Evolutionary conservation across 345 rosid genomes (phyloP), one percentile per base, ranked within the genome.

Genomic region (Pugionium cornutum): DNA sequence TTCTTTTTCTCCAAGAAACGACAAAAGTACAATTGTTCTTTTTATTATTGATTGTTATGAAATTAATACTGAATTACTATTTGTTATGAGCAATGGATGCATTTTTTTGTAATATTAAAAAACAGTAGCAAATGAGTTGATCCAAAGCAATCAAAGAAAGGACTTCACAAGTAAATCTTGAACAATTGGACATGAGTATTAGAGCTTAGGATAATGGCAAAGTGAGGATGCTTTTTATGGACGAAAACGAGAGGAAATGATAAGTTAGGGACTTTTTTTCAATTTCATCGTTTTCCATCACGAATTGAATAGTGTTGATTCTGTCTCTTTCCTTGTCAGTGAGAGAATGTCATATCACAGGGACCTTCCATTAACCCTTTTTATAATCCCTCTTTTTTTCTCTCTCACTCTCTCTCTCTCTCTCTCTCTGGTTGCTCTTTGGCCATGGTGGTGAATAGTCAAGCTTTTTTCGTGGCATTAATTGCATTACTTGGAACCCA

Each of bases 401-500:
- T 55, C 41, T 48, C 42, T 65, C 36, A 25, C 56, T 61, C 36
- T 64, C 41, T 49, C 33, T 59, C 43, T 67, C 41, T 56, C 58
- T 50, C 65, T 58, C 42, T 29, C 53, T 42, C 9, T 41, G 9
- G 28, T 44, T 53, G 67, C 48, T 63, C 64, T 64, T 18, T 69
- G 56, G 64, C 73, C 39, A 89, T 89, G 92, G 86, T 53, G 80
- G 67, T 69, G 62, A 58, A 45, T 51, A 50, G 79, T 58, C 62
- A 47, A 66, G 66, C 64, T 56, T 61, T 82, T 70, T 70, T 76
- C 64, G 41, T 84, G 75, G 80, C 83, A 74, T 72, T 81, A 41
- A 67, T 80, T 67, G 73, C 82, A 30, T 84, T 81, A 62, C 69
- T 80, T 66, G 78, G 66, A 41, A 73, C 71, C 58, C 88, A 78